Evolutionary conservation across 2,329 filamentous ascomycete species (phyloP).

Genomic region (Zymoseptoria crescenta): DNA sequence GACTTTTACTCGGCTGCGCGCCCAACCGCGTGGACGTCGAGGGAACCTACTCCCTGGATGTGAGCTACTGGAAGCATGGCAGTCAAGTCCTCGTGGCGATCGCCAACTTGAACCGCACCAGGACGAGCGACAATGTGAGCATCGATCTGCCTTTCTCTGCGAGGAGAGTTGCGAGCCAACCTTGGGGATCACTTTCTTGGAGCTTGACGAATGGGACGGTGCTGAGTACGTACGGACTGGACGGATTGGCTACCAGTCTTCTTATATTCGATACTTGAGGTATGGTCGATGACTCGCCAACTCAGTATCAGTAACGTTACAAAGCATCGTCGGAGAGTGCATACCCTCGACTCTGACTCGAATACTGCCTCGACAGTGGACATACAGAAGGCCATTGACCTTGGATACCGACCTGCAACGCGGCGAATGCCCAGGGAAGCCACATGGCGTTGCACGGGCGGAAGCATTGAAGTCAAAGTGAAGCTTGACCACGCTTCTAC

Average conservation of each 20-base stretch:
- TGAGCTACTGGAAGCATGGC: conserved; percentile 18
- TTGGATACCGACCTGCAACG: too few relatives aligned
- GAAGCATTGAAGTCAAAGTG: too few relatives aligned
- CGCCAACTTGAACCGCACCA: conserved; percentile 14
- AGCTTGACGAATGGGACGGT: conserved; percentile 5
- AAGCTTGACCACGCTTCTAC: too few relatives aligned
- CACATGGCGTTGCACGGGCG: too few relatives aligned
- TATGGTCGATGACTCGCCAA: not conserved
- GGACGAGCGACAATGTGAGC: conserved; percentile 3
- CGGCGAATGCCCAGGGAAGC: too few relatives aligned
- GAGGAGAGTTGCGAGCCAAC: conserved; percentile 12
- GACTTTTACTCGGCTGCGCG: conserved; percentile 33
- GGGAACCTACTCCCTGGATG: conserved; percentile 12
- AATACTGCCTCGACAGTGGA: too few relatives aligned
- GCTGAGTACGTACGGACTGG: conserved; percentile 10
- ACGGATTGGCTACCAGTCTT: conserved; percentile 18
- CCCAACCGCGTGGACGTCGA: conserved; percentile 14
- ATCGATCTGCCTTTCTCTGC: conserved; percentile 15
- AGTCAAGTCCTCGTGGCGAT: conserved; percentile 17
- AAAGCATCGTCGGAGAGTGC: too few relatives aligned
- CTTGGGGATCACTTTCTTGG: conserved; percentile 20
- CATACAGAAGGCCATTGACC: too few relatives aligned
- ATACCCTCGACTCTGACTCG: too few relatives aligned
- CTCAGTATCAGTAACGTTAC: too few relatives aligned
- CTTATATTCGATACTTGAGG: conserved; percentile 13